Evolutionary conservation across 163 green algal genomes (phyloP).

Genomic region (Chloroidium sp.): DNA sequence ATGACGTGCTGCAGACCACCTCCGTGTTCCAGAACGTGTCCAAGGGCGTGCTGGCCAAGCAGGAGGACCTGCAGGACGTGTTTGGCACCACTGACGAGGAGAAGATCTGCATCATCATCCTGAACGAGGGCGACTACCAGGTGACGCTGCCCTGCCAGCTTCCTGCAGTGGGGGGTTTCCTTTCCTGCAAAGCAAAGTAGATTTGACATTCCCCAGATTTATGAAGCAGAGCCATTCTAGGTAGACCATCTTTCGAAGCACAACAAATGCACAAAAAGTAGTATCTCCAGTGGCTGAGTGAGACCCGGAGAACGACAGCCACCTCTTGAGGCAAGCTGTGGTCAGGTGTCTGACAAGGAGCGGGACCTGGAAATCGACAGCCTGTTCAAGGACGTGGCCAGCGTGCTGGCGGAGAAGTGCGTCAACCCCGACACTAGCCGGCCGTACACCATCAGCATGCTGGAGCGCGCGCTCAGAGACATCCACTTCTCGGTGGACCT

Average conservation of each 20-base stretch:
- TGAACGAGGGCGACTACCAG: slow-evolving; percentile 87
- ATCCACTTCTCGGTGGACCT: slow-evolving; percentile 90
- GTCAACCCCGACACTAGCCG: slow-evolving; percentile 82
- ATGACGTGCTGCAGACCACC: slow-evolving; percentile 95
- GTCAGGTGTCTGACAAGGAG: slow-evolving; percentile 93
- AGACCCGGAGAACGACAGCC: no score
- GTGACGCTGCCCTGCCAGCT: slow-evolving; percentile 18
- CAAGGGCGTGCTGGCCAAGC: slow-evolving; percentile 80
- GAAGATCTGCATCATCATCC: slow-evolving; percentile 76
- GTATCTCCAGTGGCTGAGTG: no score
- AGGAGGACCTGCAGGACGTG: slow-evolving; percentile 71
- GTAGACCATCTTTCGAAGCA: no score
- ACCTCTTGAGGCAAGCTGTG: no score
- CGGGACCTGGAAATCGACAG: slow-evolving; percentile 71
- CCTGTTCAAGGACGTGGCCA: slow-evolving; percentile 88
- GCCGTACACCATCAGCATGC: slow-evolving; percentile 81
- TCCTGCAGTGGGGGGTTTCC: background rate
- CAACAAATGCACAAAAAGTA: no score
- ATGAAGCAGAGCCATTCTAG: no score
- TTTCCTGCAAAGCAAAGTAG: background rate
- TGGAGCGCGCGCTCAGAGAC: slow-evolving; percentile 89
- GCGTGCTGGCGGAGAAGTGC: slow-evolving; percentile 86
- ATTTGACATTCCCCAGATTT: no score
- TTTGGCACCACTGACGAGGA: slow-evolving; percentile 87
- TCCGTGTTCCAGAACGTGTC: slow-evolving; percentile 93